Evolutionary conservation across 805 yeast species (phyloP).

Genomic region (Hanseniaspora valbyensis): DNA sequence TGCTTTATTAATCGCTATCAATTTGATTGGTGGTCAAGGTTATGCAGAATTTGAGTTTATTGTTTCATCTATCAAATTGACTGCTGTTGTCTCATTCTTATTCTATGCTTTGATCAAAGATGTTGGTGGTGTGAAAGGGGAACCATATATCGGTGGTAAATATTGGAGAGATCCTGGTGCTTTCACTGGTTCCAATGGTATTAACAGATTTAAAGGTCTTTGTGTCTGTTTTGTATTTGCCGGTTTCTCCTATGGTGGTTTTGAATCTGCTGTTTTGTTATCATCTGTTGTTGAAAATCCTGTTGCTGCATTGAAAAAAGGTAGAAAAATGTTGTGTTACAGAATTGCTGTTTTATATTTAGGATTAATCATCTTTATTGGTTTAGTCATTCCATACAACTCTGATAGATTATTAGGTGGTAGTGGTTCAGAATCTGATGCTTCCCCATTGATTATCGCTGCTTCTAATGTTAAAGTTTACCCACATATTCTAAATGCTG

Average conservation of each 20-base stretch:
- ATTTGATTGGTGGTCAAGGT: constrained; percentile 50
- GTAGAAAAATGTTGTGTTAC: constrained; percentile 43
- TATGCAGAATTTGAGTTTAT: constrained; percentile 61
- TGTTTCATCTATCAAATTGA: constrained; percentile 44
- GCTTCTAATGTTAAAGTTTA: constrained; percentile 45
- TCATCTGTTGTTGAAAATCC: constrained; percentile 41
- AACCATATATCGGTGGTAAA: constrained; percentile 46
- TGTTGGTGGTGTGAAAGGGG: constrained; percentile 46
- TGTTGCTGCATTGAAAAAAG: constrained; percentile 40
- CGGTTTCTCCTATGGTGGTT: constrained; percentile 53
- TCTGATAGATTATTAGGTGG: constrained; percentile 34
- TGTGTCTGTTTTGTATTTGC: constrained; percentile 44
- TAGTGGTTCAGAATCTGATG: constrained; percentile 33
- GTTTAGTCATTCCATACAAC: constrained; percentile 46
- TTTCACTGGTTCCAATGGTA: constrained; percentile 29
- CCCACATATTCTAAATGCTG: constrained; percentile 67
- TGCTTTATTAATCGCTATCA: constrained; percentile 39
- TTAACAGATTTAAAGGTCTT: constrained; percentile 46
- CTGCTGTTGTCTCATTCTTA: constrained; percentile 48
- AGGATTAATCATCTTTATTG: constrained; percentile 41
- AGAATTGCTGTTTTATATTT: constrained; percentile 46
- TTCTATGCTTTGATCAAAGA: constrained; percentile 44
- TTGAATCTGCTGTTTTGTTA: constrained; percentile 44
- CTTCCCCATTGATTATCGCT: constrained; percentile 40
- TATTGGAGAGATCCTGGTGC: constrained; percentile 54